Percentiles rank a stretch among this genome's conserved stretches.
These are phyloP conservation scores for Stygiomarasmius scandens DNA, from an alignment of 1,284 basidiomycete species.

Conservation along the genomic window DNA sequence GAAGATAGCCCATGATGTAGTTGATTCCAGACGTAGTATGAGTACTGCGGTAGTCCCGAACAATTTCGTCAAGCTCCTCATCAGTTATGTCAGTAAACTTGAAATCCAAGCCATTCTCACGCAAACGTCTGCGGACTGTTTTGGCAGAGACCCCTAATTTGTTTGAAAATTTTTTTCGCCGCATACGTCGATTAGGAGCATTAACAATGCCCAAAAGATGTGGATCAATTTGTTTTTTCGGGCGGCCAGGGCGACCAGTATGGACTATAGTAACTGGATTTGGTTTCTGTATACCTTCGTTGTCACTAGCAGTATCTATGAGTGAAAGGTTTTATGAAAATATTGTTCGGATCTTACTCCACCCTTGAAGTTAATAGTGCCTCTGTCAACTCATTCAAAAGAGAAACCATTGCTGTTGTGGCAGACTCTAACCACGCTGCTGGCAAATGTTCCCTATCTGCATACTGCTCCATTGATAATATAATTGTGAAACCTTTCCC, in stretches of 20 bases:
- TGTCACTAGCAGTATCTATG: not conserved
- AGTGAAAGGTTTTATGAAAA: not conserved
- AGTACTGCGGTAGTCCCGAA: not conserved
- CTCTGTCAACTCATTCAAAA: not conserved
- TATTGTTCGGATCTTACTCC: not conserved
- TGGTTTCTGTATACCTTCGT: not conserved
- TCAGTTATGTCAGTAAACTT: conserved; percentile 1
- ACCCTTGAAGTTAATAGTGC: not conserved
- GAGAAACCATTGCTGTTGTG: not conserved
- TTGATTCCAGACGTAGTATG: not conserved
- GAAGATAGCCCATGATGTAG: not conserved
- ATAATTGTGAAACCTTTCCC: not conserved
- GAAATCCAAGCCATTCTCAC: conserved; percentile 16
- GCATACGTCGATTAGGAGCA: not conserved
- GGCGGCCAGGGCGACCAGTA: not conserved
- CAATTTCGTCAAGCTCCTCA: not conserved
- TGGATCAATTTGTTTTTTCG: not conserved
- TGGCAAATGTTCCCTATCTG: not conserved
- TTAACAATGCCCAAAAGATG: not conserved
- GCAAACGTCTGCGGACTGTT: not conserved
- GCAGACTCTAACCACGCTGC: not conserved
- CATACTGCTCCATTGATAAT: not conserved
- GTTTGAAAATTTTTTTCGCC: not conserved
- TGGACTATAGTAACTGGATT: not conserved
- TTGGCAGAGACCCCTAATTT: not conserved